These are phyloP conservation scores for Neurospora pannonica DNA, from an alignment of 495 filamentous ascomycete genomes.

Conservation along the genomic window DNA sequence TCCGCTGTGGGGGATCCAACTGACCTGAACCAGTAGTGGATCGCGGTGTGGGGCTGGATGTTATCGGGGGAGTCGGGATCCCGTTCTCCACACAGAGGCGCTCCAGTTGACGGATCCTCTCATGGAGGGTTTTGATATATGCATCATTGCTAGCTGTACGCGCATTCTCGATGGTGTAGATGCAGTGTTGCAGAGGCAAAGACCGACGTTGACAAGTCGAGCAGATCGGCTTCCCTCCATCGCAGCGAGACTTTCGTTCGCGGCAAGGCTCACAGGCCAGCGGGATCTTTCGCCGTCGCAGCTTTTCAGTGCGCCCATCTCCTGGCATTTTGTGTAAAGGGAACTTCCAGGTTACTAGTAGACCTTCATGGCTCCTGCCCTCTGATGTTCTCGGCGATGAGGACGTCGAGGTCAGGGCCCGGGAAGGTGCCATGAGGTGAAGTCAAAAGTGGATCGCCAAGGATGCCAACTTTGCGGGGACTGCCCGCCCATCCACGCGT, in stretches of 20 bases:
- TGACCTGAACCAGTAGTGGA: background rate
- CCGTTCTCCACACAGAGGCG: conserved; percentile 23
- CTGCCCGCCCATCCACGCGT: background rate
- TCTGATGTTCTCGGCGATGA: background rate
- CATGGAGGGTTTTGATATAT: conserved; percentile 29
- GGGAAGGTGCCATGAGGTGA: background rate
- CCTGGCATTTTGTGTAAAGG: too few species aligned
- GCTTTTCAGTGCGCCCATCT: background rate
- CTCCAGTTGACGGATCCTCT: conserved; percentile 31
- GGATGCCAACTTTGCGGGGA: background rate
- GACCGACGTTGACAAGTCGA: conserved; percentile 30
- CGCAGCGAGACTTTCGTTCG: conserved; percentile 35
- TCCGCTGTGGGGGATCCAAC: background rate
- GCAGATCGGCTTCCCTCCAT: conserved; percentile 37
- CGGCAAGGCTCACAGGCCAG: conserved; percentile 34
- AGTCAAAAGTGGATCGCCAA: background rate
- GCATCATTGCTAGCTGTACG: conserved; percentile 31
- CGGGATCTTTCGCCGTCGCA: conserved; percentile 9
- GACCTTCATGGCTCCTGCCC: too few species aligned
- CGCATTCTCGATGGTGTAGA: conserved; percentile 29
- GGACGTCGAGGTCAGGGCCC: background rate
- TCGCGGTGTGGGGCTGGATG: conserved; percentile 1
- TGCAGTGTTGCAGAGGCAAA: conserved; percentile 25
- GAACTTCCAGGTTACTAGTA: too few species aligned
- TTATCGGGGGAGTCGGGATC: conserved; percentile 13